These are phyloP conservation scores for Lagenidium giganteum DNA, from an alignment of 352 stramenopile genomes.

Conservation along the genomic window DNA sequence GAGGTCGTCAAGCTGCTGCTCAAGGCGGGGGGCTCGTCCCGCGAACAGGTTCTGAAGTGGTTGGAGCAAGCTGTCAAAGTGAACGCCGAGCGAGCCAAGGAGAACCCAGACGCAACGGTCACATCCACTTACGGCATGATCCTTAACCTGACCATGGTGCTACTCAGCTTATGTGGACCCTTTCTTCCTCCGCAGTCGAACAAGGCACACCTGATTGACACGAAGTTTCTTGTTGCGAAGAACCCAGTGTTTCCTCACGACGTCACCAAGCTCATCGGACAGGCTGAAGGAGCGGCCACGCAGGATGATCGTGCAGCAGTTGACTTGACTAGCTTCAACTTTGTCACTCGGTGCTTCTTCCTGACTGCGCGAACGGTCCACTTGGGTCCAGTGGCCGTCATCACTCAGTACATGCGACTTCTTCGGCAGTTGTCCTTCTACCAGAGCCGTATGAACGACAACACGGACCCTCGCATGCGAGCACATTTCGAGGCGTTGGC, in stretches of 20 bases:
- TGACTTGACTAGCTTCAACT: conserved; percentile 83
- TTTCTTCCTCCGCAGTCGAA: conserved; percentile 77
- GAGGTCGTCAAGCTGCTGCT: conserved; percentile 68
- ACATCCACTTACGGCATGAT: conserved; percentile 70
- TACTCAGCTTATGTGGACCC: conserved; percentile 75
- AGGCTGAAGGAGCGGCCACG: conserved; percentile 15
- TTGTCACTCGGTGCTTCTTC: conserved; percentile 97
- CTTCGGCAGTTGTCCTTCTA: conserved; percentile 89
- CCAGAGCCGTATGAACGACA: conserved; percentile 73
- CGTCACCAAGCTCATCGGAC: conserved; percentile 45
- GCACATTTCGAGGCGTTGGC: conserved; percentile 73
- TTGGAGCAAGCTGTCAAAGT: conserved; percentile 69
- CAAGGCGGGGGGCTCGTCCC: conserved; percentile 46
- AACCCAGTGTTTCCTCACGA: conserved; percentile 65
- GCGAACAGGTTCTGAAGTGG: conserved; percentile 65
- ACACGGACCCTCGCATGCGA: conserved; percentile 60
- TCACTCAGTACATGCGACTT: conserved; percentile 82
- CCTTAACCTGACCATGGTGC: conserved; percentile 72
- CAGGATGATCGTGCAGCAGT: conserved; percentile 13
- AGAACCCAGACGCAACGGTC: conserved; percentile 68
- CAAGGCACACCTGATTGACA: conserved; percentile 71
- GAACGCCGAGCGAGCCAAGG: conserved; percentile 73
- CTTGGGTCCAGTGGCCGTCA: conserved; percentile 85
- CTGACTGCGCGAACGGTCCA: conserved; percentile 90
- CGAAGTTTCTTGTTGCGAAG: conserved; percentile 35